Base-by-base conservation (phyloP, 257 asterid species). In the Jacaranda copaia region DNA sequence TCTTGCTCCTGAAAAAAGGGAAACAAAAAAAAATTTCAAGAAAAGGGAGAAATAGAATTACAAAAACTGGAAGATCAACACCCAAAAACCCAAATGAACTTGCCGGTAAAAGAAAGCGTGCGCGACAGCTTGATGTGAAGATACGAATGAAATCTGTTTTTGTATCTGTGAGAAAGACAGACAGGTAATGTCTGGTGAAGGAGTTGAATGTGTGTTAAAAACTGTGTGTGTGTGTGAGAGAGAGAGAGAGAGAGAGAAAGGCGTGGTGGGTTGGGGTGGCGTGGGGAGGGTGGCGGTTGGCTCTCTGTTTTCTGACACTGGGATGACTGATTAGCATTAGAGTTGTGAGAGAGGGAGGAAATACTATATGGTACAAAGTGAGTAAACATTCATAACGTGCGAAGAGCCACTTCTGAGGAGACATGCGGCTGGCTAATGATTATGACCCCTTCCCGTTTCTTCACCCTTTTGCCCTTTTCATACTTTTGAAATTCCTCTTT, bases 341-440 rank as follows among this genome's bases (percentile, higher is more conserved):
- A 79, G 77, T 40, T 16, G 80, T 15, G 78, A 61, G 61, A 8
- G 81, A 58, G 51, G n/a, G 60, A 56, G 42, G 77, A 48, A 52
- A 46, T 32, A 59, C 39, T 39, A 71, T 20, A 40, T 11, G 66
- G 71, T 78, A 74, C 71, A 82, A 57, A 80, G 83, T 16, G 84
- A 70, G 88, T 77, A 59, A 79, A 85, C 89, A 90, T 81, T 85
- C 83, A 85, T 85, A 94, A 89, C 98, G 93, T 94, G 97, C 82
- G 97, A 88, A 90, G 94, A 90, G 87, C 96, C 91, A 86, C 94
- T 90, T 86, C 85, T 12, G 90, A 84, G 96, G 96, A 89, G 96
- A 92, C 97, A 90, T 78, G 83, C 80, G 87, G 88, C 88, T 78
- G 82, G 79, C 80, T 64, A 35, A 65, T 84, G 89, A 87, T 85